Evolutionary conservation across 768 basidiomycete species (phyloP), one percentile per base, ranked within the genome.

Genomic region (Suillus luteus): DNA sequence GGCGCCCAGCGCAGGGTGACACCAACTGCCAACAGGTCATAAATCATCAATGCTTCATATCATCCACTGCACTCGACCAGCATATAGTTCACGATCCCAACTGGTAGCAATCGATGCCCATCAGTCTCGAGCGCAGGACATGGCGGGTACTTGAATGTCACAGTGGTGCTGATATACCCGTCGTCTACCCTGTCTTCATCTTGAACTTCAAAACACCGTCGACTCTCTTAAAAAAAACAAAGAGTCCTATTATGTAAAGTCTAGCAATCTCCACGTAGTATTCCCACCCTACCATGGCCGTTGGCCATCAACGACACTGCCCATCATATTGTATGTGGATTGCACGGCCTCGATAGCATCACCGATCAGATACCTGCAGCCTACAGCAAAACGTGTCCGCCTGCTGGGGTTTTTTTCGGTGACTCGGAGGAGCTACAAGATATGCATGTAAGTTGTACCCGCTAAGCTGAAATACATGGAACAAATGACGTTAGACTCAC

Each of bases 371-470:
- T 40, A 61, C 80, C 75, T 10, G 76, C 72, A 10, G 77, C 72
- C 55, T 77, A 75, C 59, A 83, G 66, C 31, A 67, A 66, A 10
- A 65, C 59, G 65, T 65, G 33, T 54, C 43, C 6, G 68, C 37
- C 11, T 40, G 62, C 58, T 69, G 69, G 51, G 79, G 74, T 40
- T 81, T 64, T 43, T 72, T 70, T 48, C 78, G 76, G 65, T 86
- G 68, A n/a, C n/a, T n/a, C n/a, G n/a, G n/a, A 49, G 80, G 82
- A 44, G 73, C 71, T 63, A 81, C 72, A 40, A 91, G 76, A 73
- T 87, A 92, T 60, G 5, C 10, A 54, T 19, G 52, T 31, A 33
- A 71, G 65, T 76, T 82, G 84, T 88, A 90, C 72, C 55, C 3
- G 35, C 19, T 31, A 7, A 38, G 33, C 38, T 46, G 61, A 62